A percentile compares a stretch with the other conserved stretches of the same genome.
Evolutionary conservation across 2,329 filamentous ascomycete species (phyloP).

Genomic region (Conoideocrella luteorostrata): DNA sequence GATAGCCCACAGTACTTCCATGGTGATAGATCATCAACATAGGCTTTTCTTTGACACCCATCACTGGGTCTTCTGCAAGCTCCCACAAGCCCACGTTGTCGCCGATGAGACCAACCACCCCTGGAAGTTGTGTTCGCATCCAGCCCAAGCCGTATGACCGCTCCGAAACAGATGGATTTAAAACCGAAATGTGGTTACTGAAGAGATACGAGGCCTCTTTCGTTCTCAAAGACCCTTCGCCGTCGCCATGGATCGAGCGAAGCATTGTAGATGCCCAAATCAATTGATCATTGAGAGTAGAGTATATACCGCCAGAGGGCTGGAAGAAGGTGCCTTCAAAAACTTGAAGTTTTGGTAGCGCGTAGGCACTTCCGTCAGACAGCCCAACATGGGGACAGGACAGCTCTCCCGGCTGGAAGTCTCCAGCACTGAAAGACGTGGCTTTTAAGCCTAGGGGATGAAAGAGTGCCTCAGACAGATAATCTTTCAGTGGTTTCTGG

Average conservation of each 20-base stretch:
- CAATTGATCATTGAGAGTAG: background rate
- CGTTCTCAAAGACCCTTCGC: background rate
- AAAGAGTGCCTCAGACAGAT: background rate
- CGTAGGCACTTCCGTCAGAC: background rate
- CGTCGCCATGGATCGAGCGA: background rate
- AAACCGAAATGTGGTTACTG: background rate
- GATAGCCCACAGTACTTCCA: conserved; percentile 1
- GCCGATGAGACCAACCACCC: background rate
- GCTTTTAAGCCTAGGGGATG: background rate
- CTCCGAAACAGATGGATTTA: conserved; percentile 5
- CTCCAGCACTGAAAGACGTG: background rate
- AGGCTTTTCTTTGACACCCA: background rate
- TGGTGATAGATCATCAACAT: conserved; percentile 10
- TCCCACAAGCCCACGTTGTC: conserved; percentile 1
- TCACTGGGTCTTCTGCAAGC: background rate
- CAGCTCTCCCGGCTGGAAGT: background rate
- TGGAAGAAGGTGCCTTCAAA: background rate
- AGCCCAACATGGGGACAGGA: background rate
- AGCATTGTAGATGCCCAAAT: background rate
- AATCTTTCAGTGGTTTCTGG: background rate
- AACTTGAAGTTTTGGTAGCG: background rate
- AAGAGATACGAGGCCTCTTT: background rate
- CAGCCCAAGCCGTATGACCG: conserved; percentile 8
- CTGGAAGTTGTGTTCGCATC: conserved; percentile 4
- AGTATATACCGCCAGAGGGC: background rate